Base-by-base conservation (phyloP, 306 rosid genomes). In the Acacia melanoxylon region DNA sequence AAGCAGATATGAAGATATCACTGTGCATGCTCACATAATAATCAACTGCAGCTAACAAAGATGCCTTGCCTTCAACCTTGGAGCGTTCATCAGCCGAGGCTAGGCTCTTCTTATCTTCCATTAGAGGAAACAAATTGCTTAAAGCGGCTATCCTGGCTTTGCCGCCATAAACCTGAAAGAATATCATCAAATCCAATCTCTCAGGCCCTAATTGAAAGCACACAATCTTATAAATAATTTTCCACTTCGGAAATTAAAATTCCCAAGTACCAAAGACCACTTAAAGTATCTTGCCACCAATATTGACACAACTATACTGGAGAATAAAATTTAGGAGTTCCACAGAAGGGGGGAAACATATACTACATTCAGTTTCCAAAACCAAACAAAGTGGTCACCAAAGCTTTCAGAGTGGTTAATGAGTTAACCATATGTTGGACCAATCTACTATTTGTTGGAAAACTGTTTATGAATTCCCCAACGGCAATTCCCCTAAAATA, bases 11-110 rank as follows among this genome's bases (percentile, higher is more conserved):
- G 74, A 95, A 95, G 85, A 95, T 90, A 84, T 93, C 93, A 72
- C 99, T 95, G 76, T 91, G 98, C 99, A 95, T 83, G 94, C 98
- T 86, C 59, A 95, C 94, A 31, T 92, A 90, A 86, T 95, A 95
- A 83, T 93, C 99, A 25, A 93, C 86, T 1, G 99, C 98, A 51
- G 99, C 99, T 63, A 91, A 83, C 62, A 93, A 80, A 54, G 99
- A 95, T 44, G 99, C 98, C 91, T 92, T 95, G 80, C 97, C 98
- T 80, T 86, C 87, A 74, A 92, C 93, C 84, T 75, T 87, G 52
- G 97, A 83, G 41, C 90, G 90, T 81, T 91, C 92, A 86, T 84
- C 90, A 17, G 85, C 73, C 61, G 98, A 90, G 68, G 88, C 85
- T 68, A 95, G 89, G 87, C 98, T 93, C 91, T 89, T 95, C 87